These are phyloP conservation scores for Fusarium oxysporum DNA, from an alignment of 2,329 filamentous ascomycete species.

Conservation along the genomic window DNA sequence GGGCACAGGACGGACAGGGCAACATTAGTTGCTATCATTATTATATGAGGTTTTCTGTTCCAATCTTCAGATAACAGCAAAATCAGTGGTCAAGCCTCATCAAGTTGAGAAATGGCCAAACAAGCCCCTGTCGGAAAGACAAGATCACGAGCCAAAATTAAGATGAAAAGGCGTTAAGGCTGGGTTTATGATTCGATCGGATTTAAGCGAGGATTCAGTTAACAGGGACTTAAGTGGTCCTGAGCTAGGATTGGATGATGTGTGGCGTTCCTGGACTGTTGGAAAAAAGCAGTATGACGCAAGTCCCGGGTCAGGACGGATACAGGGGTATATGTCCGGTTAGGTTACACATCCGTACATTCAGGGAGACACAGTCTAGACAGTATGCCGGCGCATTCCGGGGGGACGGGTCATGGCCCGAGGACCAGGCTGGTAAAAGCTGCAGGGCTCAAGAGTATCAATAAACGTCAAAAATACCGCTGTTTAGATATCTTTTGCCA, in stretches of 20 bases:
- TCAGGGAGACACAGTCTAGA: not conserved
- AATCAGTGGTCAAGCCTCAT: not conserved
- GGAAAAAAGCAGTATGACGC: not conserved
- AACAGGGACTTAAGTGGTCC: not conserved
- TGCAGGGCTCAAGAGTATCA: not conserved
- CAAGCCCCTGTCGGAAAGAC: not conserved
- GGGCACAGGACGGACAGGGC: not conserved
- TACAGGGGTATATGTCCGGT: not conserved
- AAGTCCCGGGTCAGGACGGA: not conserved
- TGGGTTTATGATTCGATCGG: not conserved
- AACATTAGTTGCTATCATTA: not conserved
- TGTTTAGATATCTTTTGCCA: not conserved
- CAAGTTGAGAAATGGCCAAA: not conserved
- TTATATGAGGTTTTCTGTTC: not conserved
- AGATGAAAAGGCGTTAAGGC: not conserved
- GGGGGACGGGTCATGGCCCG: not conserved
- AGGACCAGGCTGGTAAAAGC: not conserved
- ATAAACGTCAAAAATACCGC: too few relatives aligned
- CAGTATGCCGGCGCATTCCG: not conserved
- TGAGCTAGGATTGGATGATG: not conserved
- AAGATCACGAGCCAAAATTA: not conserved
- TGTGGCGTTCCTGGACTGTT: not conserved
- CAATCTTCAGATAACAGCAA: not conserved
- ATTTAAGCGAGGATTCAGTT: not conserved
- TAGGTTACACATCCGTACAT: not conserved